These are phyloP conservation scores for Coelastrella sp. DNA, from an alignment of 139 green algal genomes.

Conservation along the genomic window DNA sequence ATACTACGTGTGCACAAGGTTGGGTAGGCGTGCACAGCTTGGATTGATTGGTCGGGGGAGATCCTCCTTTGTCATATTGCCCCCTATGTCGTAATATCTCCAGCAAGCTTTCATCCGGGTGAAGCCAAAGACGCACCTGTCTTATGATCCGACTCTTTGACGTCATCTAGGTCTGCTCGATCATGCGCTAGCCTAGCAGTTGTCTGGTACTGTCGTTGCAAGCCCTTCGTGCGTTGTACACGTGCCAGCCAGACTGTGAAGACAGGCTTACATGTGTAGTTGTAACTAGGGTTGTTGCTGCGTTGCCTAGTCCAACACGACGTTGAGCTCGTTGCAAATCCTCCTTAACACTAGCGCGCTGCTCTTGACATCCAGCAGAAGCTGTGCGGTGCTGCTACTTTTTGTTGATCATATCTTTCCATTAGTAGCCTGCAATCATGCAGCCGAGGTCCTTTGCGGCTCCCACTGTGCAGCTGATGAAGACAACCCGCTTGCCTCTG, in stretches of 20 bases:
- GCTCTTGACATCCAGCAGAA: no score
- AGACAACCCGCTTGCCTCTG: background rate
- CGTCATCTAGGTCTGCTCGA: background rate
- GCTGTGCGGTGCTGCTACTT: no score
- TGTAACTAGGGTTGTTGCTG: no score
- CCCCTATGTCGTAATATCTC: conserved; percentile 4
- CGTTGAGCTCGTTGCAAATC: no score
- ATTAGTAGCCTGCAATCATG: no score
- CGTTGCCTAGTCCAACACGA: background rate
- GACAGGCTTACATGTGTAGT: no score
- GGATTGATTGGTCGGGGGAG: background rate
- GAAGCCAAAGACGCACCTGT: background rate
- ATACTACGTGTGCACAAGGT: no score
- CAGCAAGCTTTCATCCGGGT: background rate
- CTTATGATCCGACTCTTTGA: background rate
- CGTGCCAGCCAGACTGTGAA: no score
- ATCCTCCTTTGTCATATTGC: conserved; percentile 1
- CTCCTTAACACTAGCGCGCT: no score
- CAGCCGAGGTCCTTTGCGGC: background rate
- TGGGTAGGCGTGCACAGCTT: no score
- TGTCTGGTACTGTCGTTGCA: background rate
- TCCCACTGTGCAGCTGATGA: background rate
- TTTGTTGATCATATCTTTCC: no score
- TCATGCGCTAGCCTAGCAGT: background rate
- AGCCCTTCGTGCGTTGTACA: background rate